Evolutionary conservation across 1,284 basidiomycete species (phyloP), one percentile per base, ranked within the genome.

Genomic region (Melampsora americana): DNA sequence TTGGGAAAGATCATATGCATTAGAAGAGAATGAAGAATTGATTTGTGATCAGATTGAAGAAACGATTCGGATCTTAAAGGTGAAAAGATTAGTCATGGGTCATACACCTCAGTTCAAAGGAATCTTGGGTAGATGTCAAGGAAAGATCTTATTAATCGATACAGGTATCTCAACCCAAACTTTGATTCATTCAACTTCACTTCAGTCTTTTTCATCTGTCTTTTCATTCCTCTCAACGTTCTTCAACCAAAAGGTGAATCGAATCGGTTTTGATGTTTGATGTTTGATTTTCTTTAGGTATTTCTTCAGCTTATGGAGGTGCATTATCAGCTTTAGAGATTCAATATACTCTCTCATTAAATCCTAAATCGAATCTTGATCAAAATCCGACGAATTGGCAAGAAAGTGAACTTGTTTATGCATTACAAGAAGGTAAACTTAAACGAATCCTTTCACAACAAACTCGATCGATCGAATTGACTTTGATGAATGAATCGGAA

Each of bases 291-390:
- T 20, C 18, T 23, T 14, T 76, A 88, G 92, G 93, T 48, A 95
- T 96, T 77, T 94, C 93, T 1, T 90, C 90, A 81, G 93, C 93
- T 0, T 97, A 96, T 80, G 92, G 92, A n/a, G 94, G 94, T 11
- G 88, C 88, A 0, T 85, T 95, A 6, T 93, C 92, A 0, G 92
- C 93, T 0, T 84, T 96, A 18, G 91, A 91, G 30, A 89, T 96
- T 73, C 86, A 89, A 48, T 95, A 95, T 83, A 77, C 78, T 7
- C 74, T 79, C 20, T 77, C 74, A 89, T 88, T 0, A 1, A 11
- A 56, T 56, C 26, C 53, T 23, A 56, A 56, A 56, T 18, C 64
- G 64, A 35, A 39, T 32, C 62, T 44, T 3, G 50, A 73, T 14
- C 35, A 42, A 6, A 12, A 42, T 23, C 3, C 2, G 5, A 35